A percentile compares a stretch with the other conserved stretches of the same genome.
phyloP scores from a whole-genome alignment of 108 stramenopile species.

The Chaetoceros tenuissimus region DNA sequence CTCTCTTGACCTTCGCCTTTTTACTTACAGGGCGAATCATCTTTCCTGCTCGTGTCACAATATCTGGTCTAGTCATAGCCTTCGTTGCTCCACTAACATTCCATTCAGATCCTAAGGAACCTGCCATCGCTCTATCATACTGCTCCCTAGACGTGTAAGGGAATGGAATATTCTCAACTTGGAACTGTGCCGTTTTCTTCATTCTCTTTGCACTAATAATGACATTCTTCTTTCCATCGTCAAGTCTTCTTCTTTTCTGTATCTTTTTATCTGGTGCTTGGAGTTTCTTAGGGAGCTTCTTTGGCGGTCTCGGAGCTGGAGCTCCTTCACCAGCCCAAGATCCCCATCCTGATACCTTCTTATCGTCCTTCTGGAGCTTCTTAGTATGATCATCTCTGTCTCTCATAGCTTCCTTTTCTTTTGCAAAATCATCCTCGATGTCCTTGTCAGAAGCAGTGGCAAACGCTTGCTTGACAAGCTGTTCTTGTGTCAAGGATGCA shows the following conservation, averaged over 20 bases:
- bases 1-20: conserved; percentile 45
- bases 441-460: conserved; percentile 71
- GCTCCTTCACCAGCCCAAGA: conserved; percentile 84
- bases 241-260: conserved; percentile 46
- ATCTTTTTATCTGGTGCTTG: conserved; percentile 46
- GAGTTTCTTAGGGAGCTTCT: conserved; percentile 47
- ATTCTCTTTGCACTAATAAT: conserved; percentile 90
- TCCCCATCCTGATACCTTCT: conserved; percentile 73
- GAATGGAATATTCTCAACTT: conserved; percentile 86
- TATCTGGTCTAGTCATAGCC: conserved; percentile 83
- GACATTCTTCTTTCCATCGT: conserved; percentile 77
- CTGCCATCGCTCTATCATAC: conserved; percentile 91
- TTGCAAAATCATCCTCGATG: conserved; percentile 82
- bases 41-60: conserved; percentile 83
- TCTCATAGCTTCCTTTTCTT: conserved; percentile 75
- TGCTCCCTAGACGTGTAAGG: conserved; percentile 91
- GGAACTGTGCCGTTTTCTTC: conserved; percentile 82
- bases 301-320: conserved; percentile 53
- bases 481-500: conserved; percentile 63
- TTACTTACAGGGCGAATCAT: conserved; percentile 90
- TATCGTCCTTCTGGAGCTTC: conserved; percentile 25
- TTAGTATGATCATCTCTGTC: conserved; percentile 70
- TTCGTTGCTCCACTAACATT: conserved; percentile 80
- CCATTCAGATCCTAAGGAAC: conserved; percentile 93
- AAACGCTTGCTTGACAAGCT: conserved; percentile 89